phyloP scores from a whole-genome alignment of 768 basidiomycete genomes.

The Galerina marginata region DNA sequence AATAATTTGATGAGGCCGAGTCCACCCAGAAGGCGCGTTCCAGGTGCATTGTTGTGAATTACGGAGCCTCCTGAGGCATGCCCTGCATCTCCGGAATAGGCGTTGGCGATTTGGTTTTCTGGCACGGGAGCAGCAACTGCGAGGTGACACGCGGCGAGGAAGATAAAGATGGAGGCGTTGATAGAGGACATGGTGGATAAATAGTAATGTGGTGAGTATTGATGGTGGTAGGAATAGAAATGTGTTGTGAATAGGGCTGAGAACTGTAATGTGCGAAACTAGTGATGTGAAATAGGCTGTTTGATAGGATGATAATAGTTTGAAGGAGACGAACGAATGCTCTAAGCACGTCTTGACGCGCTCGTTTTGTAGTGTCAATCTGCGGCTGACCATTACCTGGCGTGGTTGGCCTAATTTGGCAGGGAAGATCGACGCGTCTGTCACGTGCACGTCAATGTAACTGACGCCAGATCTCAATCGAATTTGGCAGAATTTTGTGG shows the following conservation, averaged over 20 bases:
- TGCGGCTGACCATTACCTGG: constrained; percentile 23
- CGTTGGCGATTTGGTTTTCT: constrained; percentile 33
- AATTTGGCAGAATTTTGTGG: constrained; percentile 4
- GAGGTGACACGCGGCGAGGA: constrained; percentile 27
- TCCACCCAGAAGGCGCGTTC: constrained; percentile 14
- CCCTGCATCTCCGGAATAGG: constrained; percentile 40
- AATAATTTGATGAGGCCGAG: constrained; percentile 25
- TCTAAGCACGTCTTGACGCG: too few relatives aligned
- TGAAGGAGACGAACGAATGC: constrained; percentile 11
- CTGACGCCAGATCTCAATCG: constrained; percentile 15
- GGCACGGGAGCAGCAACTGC: constrained; percentile 32
- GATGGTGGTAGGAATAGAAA: constrained; percentile 18
- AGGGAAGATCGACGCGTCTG: not conserved
- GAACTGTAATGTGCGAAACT: not conserved
- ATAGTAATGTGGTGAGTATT: constrained; percentile 4
- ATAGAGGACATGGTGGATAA: constrained; percentile 9
- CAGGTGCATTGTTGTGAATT: constrained; percentile 4
- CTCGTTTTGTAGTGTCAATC: constrained; percentile 14
- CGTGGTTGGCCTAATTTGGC: not conserved
- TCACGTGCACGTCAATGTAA: constrained; percentile 17
- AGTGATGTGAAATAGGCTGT: constrained; percentile 24
- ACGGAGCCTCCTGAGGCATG: constrained; percentile 39
- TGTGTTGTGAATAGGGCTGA: not conserved
- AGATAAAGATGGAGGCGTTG: constrained; percentile 14
- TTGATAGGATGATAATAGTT: constrained; percentile 17